Evolutionary conservation across 75 land plant genomes (phyloP), one percentile per base, ranked within the genome.

Genomic region (Azolla pinnata): DNA sequence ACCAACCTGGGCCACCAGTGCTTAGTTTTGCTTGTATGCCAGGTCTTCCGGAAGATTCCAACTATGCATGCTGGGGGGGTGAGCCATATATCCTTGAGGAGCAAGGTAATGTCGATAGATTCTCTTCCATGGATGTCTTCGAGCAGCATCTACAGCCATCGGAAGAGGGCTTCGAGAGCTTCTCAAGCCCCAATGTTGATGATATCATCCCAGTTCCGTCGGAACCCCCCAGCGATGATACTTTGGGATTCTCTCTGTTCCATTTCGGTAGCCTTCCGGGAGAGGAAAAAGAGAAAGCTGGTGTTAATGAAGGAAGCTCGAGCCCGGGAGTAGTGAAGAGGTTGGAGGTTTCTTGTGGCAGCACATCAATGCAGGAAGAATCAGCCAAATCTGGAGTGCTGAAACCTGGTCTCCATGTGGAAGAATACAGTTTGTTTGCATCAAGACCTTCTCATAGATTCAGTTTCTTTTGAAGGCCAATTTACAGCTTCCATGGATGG

Each of bases 401-500:
- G 26, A 74, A 71, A 46, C 54, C 75, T 32, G 80, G 79, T 23
- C 65, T 51, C 33, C 66, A 67, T 14, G 64, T 81, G 44, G 89
- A 83, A 62, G 95, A 92, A 56, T 92, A 92, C 59, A 83, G 78
- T 64, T 71, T 92, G 63, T 92, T 92, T 79, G 77, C 83, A 42
- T 70, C 80, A 16, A 66, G 79, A 52, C 84, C 73, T 45, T 79
- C 82, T n/a, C 71, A 76, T 29, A 65, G 71, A 61, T 83, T 88
- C 70, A 74, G 84, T 21, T 84, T 92, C 62, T 87, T 89, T 72
- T 89, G 69, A 74, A 50, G 28, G n/a, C n/a, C n/a, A n/a, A n/a
- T n/a, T n/a, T n/a, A n/a, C n/a, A n/a, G n/a, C n/a, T n/a, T n/a
- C n/a, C n/a, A n/a, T n/a, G n/a, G n/a, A n/a, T n/a, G n/a, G n/a